Conservation (phyloP, 1,284 basidiomycete genomes). For the Ceratobasidium sp. region DNA sequence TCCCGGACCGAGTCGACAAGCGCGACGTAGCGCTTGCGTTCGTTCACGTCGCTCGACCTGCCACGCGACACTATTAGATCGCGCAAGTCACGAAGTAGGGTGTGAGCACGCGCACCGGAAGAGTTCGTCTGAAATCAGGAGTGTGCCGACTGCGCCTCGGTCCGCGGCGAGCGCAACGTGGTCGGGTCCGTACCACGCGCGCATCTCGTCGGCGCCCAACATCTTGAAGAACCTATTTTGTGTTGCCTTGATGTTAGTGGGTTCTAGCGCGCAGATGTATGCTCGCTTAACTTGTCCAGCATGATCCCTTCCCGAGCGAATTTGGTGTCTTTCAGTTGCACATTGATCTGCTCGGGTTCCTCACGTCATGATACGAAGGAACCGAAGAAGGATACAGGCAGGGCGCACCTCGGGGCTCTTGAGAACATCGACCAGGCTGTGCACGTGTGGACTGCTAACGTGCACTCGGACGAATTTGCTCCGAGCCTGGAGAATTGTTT, state of each 20-base stretch:
- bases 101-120: slow-evolving; percentile 74
- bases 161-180: slow-evolving; percentile 94
- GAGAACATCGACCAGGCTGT: slow-evolving; percentile 94
- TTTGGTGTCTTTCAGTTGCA: slow-evolving; percentile 95
- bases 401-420: slow-evolving; percentile 88
- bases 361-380: slow-evolving; percentile 1
- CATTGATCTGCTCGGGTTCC: slow-evolving; percentile 65
- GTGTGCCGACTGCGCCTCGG: slow-evolving; percentile 92
- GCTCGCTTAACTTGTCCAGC: slow-evolving; percentile 78
- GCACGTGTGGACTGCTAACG: slow-evolving; percentile 93
- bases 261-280: slow-evolving; percentile 20
- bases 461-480: slow-evolving; percentile 94
- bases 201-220: slow-evolving; percentile 92
- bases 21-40: slow-evolving; percentile 86
- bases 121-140: slow-evolving; percentile 95
- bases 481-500: slow-evolving; percentile 78
- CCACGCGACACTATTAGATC: slow-evolving; percentile 6
- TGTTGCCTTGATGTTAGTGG: slow-evolving; percentile 28
- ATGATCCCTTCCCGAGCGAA: slow-evolving; percentile 95
- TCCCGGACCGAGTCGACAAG: slow-evolving; percentile 91
- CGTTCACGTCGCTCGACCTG: slow-evolving; percentile 81
- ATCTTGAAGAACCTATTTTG: slow-evolving; percentile 91
- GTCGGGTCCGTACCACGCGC: slow-evolving; percentile 98
- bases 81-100: slow-evolving; percentile 5
- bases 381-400: slow-evolving; percentile 4